These are phyloP conservation scores for Thelephora aurantiotincta DNA, from an alignment of 768 basidiomycete genomes.

Conservation along the genomic window DNA sequence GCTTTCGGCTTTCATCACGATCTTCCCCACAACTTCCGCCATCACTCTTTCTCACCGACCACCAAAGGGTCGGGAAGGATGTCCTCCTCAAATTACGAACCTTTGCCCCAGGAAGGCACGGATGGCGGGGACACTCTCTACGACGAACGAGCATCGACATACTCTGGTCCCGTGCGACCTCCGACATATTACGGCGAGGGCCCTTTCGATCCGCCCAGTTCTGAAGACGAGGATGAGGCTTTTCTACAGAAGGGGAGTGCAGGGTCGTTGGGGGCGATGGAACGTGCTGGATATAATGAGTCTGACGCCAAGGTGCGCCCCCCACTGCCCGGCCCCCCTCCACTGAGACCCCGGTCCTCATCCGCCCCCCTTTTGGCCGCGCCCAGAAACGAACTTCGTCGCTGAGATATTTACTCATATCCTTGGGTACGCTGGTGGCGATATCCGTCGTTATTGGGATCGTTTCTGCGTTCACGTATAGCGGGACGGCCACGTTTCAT, in stretches of 20 bases:
- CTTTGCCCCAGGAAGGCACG: neutral
- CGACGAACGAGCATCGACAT: too few species aligned
- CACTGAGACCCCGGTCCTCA: too few species aligned
- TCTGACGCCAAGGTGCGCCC: too few species aligned
- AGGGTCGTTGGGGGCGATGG: conserved; percentile 14
- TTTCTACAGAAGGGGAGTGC: conserved; percentile 32
- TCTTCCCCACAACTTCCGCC: too few species aligned
- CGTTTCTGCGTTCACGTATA: conserved; percentile 64
- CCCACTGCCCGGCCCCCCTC: too few species aligned
- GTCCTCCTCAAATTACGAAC: neutral
- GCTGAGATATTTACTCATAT: conserved; percentile 45
- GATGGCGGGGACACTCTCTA: too few species aligned
- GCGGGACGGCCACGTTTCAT: conserved; percentile 31
- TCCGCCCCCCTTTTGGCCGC: neutral
- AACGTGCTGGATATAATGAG: conserved; percentile 11
- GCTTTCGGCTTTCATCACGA: too few species aligned
- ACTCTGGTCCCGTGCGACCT: neutral
- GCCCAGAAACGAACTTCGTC: conserved; percentile 31
- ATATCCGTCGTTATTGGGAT: conserved; percentile 61
- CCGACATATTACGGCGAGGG: conserved; percentile 58
- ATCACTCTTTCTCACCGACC: too few species aligned
- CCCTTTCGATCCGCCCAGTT: conserved; percentile 64
- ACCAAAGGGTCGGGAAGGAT: neutral
- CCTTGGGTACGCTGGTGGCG: conserved; percentile 43
- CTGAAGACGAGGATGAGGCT: conserved; percentile 53